Evolutionary conservation across 352 stramenopile genomes (phyloP), one percentile per base, ranked within the genome.

Genomic region (Globisporangium middletonii): DNA sequence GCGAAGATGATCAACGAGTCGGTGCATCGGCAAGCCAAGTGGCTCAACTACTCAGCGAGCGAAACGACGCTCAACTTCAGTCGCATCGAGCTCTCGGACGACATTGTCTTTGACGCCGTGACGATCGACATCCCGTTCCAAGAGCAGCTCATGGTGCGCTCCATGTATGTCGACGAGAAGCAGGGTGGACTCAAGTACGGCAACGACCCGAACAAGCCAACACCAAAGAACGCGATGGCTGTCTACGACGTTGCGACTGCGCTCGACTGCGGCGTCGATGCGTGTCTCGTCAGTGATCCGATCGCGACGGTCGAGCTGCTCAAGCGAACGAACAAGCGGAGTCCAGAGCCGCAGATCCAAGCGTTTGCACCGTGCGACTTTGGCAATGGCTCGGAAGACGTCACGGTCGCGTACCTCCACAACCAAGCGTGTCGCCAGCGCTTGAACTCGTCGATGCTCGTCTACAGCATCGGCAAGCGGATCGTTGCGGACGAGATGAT

Each of bases 61-160:
- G 57, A 68, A 23, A 46, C 53, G 11, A 61, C 62, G 41, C 66
- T 76, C 30, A 76, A 70, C 45, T 60, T 64, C 4, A 74, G 62
- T 12, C 71, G 53, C 35, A 53, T 70, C 6, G 49, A 46, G 19
- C 42, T 79, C n/a, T 72, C 68, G 8, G 35, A 33, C 5, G 59
- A 73, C 52, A 62, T 77, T 35, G 51, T 58, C 8, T 79, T 75
- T 47, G 71, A 79, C 19, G 64, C 60, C 18, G 67, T 77, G 50
- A 77, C 69, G 30, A 66, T 79, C 43, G 69, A 77, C 45, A 73
- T 79, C 35, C 63, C 71, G 7, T 72, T 71, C n/a, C 46, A 67
- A 41, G 58, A 63, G 30, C 61, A 52, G 23, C 37, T 53, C 44
- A 62, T 71, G 13, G 38, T 37, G 11, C 44, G 47, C 44, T 68